These are phyloP conservation scores for Piper longum DNA, from an alignment of 164 flowering plant species.

Conservation along the genomic window DNA sequence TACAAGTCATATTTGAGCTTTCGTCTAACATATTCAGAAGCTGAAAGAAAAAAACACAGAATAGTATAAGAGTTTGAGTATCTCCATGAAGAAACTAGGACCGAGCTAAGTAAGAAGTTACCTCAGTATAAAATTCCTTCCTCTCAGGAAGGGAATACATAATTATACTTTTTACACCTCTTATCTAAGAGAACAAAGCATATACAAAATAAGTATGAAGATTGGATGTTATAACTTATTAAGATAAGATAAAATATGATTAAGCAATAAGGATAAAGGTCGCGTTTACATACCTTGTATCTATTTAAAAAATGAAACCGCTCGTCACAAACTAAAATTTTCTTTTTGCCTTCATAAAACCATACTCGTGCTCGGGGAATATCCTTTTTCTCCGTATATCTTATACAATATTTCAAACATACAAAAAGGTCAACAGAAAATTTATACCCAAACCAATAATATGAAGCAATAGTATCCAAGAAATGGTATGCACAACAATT, in stretches of 20 bases:
- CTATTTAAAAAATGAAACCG: slow-evolving; percentile 84
- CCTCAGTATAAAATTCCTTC: slow-evolving; percentile 94
- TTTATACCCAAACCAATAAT: not conserved
- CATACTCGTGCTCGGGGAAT: slow-evolving; percentile 73
- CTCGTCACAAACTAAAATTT: slow-evolving; percentile 87
- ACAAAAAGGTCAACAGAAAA: not conserved
- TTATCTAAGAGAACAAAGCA: slow-evolving; percentile 34
- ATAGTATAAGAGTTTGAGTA: not conserved
- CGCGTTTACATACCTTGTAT: slow-evolving; percentile 55
- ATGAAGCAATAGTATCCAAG: not conserved
- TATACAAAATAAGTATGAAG: not conserved
- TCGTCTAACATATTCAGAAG: slow-evolving; percentile 78
- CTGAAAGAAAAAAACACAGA: slow-evolving; percentile 24
- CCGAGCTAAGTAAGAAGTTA: slow-evolving; percentile 6
- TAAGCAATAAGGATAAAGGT: not conserved
- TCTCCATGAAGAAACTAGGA: not conserved
- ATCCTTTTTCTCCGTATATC: slow-evolving; percentile 63
- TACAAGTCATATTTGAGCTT: slow-evolving; percentile 43
- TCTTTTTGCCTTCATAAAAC: slow-evolving; percentile 60
- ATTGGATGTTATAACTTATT: not conserved
- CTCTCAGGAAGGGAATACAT: slow-evolving; percentile 90
- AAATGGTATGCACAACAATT: slow-evolving; percentile 1
- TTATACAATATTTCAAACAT: slow-evolving; percentile 5
- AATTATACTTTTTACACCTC: slow-evolving; percentile 76
- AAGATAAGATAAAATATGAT: not conserved